A percentile compares a stretch with the other conserved stretches of the same genome.
Evolutionary conservation across 805 yeast genomes (phyloP).

Genomic region (Scheffersomyces lignosus): DNA sequence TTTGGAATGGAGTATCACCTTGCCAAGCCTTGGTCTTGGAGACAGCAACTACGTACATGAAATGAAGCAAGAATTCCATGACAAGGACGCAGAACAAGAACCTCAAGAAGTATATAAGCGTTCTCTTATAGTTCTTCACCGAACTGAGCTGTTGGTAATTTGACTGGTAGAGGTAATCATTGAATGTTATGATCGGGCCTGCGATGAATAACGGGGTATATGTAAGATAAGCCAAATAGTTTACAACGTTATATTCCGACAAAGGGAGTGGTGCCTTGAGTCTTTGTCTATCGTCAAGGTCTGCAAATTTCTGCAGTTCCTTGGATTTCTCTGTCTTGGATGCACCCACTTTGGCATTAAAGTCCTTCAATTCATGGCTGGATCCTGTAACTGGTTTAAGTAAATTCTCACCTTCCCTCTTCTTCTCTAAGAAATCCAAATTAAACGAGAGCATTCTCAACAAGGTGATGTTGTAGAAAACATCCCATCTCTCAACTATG

Average conservation of each 20-base stretch:
- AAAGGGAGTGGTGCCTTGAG: slow-evolving; percentile 61
- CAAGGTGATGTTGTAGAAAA: slow-evolving; percentile 86
- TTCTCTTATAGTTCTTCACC: slow-evolving; percentile 50
- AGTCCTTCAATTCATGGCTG: no score
- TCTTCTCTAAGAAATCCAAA: slow-evolving; percentile 64
- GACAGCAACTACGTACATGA: slow-evolving; percentile 89
- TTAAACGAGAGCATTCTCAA: slow-evolving; percentile 82
- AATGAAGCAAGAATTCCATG: slow-evolving; percentile 90
- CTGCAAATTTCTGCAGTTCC: slow-evolving; percentile 8
- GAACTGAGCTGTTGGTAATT: slow-evolving; percentile 55
- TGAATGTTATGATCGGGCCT: slow-evolving; percentile 92
- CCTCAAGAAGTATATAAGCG: slow-evolving; percentile 62
- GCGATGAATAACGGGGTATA: slow-evolving; percentile 92
- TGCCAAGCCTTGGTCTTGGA: slow-evolving; percentile 88
- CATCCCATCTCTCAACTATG: slow-evolving; percentile 90
- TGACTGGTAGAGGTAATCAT: slow-evolving; percentile 82
- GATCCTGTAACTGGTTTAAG: slow-evolving; percentile 6
- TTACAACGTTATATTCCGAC: slow-evolving; percentile 58
- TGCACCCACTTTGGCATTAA: slow-evolving; percentile 2
- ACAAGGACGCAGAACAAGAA: slow-evolving; percentile 71
- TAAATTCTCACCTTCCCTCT: slow-evolving; percentile 6
- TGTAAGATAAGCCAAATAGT: slow-evolving; percentile 72
- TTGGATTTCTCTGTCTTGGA: slow-evolving; percentile 1
- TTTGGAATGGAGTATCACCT: slow-evolving; percentile 86
- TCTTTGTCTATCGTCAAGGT: slow-evolving; percentile 61